A percentile compares a stretch with the other conserved stretches of the same genome.
phyloP scores from a whole-genome alignment of 306 rosid genomes.

The Inga leiocalycina region DNA sequence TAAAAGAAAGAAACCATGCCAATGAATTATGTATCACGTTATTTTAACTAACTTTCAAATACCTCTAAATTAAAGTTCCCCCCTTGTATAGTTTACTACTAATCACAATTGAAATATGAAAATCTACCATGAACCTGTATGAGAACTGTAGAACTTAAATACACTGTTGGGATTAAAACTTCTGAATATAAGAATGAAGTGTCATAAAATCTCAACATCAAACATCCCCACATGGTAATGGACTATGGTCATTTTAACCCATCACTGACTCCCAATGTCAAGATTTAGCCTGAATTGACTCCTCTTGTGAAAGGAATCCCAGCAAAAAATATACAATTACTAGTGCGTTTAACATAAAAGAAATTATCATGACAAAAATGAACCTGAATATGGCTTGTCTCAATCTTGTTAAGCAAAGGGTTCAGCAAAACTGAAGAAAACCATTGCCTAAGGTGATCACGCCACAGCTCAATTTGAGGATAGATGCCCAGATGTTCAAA shows the following conservation, averaged over 20 bases:
- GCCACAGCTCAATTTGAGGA: constrained; percentile 97
- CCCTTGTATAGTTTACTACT: background rate
- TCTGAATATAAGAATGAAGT: constrained; percentile 6
- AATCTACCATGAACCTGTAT: background rate
- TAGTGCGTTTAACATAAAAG: constrained; percentile 18
- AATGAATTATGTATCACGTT: background rate
- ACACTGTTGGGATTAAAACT: constrained; percentile 8
- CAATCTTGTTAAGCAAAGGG: constrained; percentile 75
- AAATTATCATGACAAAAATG: constrained; percentile 24
- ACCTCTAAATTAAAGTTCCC: constrained; percentile 14
- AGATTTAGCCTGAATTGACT: constrained; percentile 14
- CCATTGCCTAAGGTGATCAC: constrained; percentile 90
- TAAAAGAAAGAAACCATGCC: background rate
- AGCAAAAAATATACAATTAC: constrained; percentile 22
- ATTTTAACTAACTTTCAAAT: background rate
- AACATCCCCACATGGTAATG: background rate
- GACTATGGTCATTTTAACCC: background rate
- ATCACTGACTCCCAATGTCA: constrained; percentile 6
- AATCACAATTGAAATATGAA: constrained; percentile 3
- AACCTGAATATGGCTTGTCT: constrained; percentile 90
- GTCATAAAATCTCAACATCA: background rate
- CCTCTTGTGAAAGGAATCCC: background rate
- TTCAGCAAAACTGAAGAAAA: constrained; percentile 78
- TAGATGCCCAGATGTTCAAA: constrained; percentile 80
- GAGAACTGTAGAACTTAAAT: constrained; percentile 2